phyloP scores from a whole-genome alignment of 176 grass and related monocot genomes.

The Phragmites australis region DNA sequence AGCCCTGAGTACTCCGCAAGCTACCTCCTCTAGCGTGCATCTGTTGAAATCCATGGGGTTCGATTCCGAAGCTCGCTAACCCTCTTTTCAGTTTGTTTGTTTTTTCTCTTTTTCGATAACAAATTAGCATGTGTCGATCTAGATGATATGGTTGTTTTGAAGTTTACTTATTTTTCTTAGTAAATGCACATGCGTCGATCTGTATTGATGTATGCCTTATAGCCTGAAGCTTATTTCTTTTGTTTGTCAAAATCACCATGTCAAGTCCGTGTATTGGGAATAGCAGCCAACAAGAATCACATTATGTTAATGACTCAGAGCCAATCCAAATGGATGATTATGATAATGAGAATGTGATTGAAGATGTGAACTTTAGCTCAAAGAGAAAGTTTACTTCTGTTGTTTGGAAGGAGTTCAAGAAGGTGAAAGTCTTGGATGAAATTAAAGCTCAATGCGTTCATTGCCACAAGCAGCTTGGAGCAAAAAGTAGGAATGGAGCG shows the following conservation, averaged over 20 bases:
- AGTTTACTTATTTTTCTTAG: too few species aligned
- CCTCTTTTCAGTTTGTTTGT: not conserved
- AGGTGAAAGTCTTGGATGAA: not conserved
- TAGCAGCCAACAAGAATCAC: not conserved
- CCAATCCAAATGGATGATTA: not conserved
- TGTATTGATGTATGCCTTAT: too few species aligned
- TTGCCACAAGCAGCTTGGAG: not conserved
- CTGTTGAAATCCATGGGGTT: not conserved
- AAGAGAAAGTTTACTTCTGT: not conserved
- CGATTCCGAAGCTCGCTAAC: not conserved
- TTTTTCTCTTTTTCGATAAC: too few species aligned
- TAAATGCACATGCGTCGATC: too few species aligned
- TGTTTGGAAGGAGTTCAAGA: not conserved
- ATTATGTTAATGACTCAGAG: not conserved
- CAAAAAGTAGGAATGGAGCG: not conserved
- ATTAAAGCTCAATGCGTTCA: not conserved
- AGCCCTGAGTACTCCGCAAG: too few species aligned
- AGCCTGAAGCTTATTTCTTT: not conserved
- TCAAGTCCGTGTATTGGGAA: not conserved
- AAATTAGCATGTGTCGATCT: not conserved
- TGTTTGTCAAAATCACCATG: not conserved
- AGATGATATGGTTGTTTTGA: too few species aligned
- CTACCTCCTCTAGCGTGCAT: not conserved
- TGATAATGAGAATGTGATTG: not conserved
- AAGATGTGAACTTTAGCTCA: not conserved